These are phyloP conservation scores for Sugiyamaella neomexicana DNA, from an alignment of 1,139 yeast genomes.

Conservation along the genomic window DNA sequence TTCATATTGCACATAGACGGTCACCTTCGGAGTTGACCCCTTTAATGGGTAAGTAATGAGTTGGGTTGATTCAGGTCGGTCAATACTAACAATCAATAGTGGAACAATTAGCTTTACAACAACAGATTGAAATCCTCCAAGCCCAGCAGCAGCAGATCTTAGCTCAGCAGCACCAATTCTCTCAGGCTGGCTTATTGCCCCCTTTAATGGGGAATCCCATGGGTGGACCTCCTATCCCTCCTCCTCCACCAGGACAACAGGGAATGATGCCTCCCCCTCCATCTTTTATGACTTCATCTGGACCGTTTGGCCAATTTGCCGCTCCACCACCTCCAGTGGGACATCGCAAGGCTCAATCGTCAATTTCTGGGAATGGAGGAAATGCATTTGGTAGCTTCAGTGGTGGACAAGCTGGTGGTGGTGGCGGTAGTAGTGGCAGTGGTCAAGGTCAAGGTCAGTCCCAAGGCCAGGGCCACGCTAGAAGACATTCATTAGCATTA, in stretches of 20 bases:
- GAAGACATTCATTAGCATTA: slow-evolving; percentile 90
- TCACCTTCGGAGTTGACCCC: slow-evolving; percentile 95
- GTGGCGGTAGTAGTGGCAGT: slow-evolving; percentile 19
- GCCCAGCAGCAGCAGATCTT: slow-evolving; percentile 87
- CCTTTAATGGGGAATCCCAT: slow-evolving; percentile 18
- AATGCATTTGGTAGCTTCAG: slow-evolving; percentile 18
- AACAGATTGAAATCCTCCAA: slow-evolving; percentile 87
- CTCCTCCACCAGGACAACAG: slow-evolving; percentile 23
- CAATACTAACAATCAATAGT: slow-evolving; percentile 40
- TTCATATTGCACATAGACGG: slow-evolving; percentile 91
- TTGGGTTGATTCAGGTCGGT: too few relatives aligned
- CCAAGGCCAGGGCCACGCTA: slow-evolving; percentile 61
- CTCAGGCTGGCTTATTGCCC: slow-evolving; percentile 33
- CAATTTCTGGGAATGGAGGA: slow-evolving; percentile 20
- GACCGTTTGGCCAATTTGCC: slow-evolving; percentile 30
- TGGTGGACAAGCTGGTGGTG: slow-evolving; percentile 22
- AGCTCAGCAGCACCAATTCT: slow-evolving; percentile 60
- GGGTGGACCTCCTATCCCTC: slow-evolving; percentile 10
- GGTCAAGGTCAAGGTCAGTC: background rate
- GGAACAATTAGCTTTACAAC: slow-evolving; percentile 89
- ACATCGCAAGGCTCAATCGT: slow-evolving; percentile 42
- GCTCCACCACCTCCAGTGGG: slow-evolving; percentile 30
- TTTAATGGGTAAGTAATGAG: slow-evolving; percentile 74
- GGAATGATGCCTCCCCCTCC: slow-evolving; percentile 24
- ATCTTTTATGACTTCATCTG: slow-evolving; percentile 31